phyloP scores from a whole-genome alignment of 176 grass and related monocot species.

The Raddia distichophylla region DNA sequence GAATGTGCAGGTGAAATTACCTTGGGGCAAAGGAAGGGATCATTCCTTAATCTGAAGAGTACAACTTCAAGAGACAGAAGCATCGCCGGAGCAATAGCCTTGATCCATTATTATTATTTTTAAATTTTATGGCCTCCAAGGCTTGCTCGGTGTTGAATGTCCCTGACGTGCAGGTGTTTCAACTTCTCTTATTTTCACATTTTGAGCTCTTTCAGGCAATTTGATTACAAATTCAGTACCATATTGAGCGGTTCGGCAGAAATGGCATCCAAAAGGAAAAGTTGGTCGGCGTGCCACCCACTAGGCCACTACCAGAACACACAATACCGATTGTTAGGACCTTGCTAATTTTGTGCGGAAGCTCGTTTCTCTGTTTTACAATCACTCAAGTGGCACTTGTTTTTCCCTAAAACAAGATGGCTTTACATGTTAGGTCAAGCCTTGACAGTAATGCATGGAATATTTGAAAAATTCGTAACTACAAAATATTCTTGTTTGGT shows the following conservation, averaged over 20 bases:
- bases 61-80: background rate
- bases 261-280: background rate
- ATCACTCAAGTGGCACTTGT: background rate
- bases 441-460: background rate
- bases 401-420: background rate
- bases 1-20: background rate
- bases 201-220: background rate
- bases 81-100: background rate
- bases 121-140: background rate
- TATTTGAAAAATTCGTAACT: no score
- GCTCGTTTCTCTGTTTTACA: background rate
- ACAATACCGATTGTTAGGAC: background rate
- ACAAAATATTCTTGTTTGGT: no score
- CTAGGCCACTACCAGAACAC: background rate
- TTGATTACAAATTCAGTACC: background rate
- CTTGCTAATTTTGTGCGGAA: background rate
- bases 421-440: background rate
- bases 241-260: background rate
- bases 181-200: background rate
- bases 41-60: no score
- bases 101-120: background rate
- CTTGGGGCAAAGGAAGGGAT: slow-evolving; percentile 7
- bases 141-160: background rate
- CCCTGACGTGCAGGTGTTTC: background rate
- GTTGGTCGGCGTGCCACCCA: background rate